Base-by-base conservation (phyloP, 495 filamentous ascomycete genomes). In the Cetradonia linearis region DNA sequence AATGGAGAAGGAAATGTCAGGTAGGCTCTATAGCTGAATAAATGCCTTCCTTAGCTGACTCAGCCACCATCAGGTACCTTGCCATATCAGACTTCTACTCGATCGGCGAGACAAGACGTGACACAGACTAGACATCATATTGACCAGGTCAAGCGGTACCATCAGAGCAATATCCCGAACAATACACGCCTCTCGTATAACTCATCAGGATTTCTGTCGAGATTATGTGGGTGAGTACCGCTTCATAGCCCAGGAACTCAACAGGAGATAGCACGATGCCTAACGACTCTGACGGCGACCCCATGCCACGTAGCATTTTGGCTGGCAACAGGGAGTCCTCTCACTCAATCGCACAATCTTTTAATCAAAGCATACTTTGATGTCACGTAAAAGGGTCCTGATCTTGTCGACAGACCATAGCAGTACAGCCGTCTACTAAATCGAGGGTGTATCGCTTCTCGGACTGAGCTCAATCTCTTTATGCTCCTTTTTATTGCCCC, bases 61-160 rank as follows among this genome's bases (percentile, higher is more conserved):
- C 55, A 40, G 33, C 27, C 14, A 27, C 11, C 13, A 49, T 10
- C 40, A 68, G 66, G 25, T 68, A 66, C 38, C 57, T 68, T 27
- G 62, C 59, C 31, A 59, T 68, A 55, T 37, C 56, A 38, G 66
- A 68, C 28, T 68, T 66, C 44, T 62, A 62, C 42, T 36, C 59
- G n/a, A 62, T 66, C 31, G 66, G 66, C 34, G 59, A 65, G 42
- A 50, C 65, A 14, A 47, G 56, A 9, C 37, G 56, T 23, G 27
- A 52, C n/a, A 18, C n/a, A 36, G 28, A 36, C 18, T 4, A 36
- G 50, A 36, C 5, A n/a, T 6, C n/a, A 3, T n/a, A 6, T 23
- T 13, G 18, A 8, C 6, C 10, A 25, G 50, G 20, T 6, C 4
- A 16, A 53, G 18, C 5, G 5, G 28, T n/a, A 18, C n/a, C 2